Base-by-base conservation (phyloP, 2,329 filamentous ascomycete species). In the Nothophaeocryptopus gaeumannii region DNA sequence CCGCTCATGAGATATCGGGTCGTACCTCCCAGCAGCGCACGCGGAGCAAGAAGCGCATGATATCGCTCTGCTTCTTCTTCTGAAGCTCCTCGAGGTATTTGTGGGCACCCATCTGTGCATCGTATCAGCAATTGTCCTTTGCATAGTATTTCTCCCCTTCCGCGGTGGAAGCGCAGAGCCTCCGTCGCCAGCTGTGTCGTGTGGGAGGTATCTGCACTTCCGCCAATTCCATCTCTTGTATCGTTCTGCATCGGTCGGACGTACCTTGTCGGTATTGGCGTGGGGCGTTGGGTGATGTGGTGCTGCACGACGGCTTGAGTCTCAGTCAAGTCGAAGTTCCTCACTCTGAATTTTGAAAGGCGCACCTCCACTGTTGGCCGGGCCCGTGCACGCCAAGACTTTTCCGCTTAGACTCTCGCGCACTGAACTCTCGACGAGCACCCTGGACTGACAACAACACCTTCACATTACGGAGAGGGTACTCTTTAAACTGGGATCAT, bases 41-140 rank as follows among this genome's bases (percentile, higher is more conserved):
- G 78, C 90, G 92, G 79, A 96, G 89, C 81, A 99, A 87, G 85
- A 99, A 99, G 82, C 91, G 91, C 82, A 97, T 89, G 74, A 99
- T 88, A 85, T 99, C 93, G 78, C 89, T 96, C 87, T 99, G 93
- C 90, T 99, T 99, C 89, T 96, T 96, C 90, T 99, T 97, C 79
- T 96, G 90, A 82, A 99, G 88, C 85, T 99, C 93, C 86, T 99
- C 95, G 81, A 99, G 89, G 83, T 96, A 99, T 83, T 99, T 99
- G 79, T 96, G 89, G 83, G 92, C 92, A 88, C 93, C 93, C 93
- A 96, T 96, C 84, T 92, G 59, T 52, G 39, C 16, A 16, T 29
- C 44, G 5, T 47, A 45, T 63, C 53, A 64, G 56, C 51, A 31
- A 42, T 39, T 51, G 45, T 41, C 14, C 34, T 33, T 37, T 32